Evolutionary conservation across 352 stramenopile species (phyloP).

Genomic region (Elongisporangium undulatum): DNA sequence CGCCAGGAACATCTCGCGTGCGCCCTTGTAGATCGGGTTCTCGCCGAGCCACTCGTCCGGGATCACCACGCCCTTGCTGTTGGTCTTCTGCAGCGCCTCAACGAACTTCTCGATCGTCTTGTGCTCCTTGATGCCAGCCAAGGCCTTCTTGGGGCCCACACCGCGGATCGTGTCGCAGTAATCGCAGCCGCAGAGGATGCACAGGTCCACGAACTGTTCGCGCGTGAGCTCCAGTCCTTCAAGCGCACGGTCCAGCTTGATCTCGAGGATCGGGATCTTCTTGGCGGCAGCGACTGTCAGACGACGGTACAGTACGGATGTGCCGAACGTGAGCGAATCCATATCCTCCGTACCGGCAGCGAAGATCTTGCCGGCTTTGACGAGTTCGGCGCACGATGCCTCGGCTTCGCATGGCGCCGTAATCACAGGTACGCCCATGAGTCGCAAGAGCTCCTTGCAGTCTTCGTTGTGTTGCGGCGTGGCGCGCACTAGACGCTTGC

Average conservation of each 20-base stretch:
- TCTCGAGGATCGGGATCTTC: constrained; percentile 90
- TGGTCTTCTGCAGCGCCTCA: constrained; percentile 84
- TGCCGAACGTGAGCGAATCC: constrained; percentile 98
- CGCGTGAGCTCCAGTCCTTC: constrained; percentile 92
- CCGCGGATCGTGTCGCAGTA: constrained; percentile 98
- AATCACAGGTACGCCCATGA: constrained; percentile 97
- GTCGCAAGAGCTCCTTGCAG: constrained; percentile 88
- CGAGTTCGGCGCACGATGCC: constrained; percentile 95
- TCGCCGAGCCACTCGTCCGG: constrained; percentile 84
- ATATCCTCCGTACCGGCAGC: constrained; percentile 98
- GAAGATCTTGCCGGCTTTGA: constrained; percentile 91
- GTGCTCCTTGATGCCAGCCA: constrained; percentile 96
- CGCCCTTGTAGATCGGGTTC: constrained; percentile 90
- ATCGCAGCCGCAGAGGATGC: constrained; percentile 98
- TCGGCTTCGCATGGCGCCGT: constrained; percentile 97
- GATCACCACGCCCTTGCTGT: constrained; percentile 78
- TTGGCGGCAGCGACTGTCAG: constrained; percentile 86
- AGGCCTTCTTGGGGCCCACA: constrained; percentile 97
- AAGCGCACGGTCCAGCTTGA: constrained; percentile 89
- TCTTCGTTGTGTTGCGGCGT: constrained; percentile 92
- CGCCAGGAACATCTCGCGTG: constrained; percentile 91
- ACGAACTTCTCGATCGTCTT: constrained; percentile 95
- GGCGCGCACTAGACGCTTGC: constrained; percentile 89
- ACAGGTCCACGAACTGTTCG: constrained; percentile 98
- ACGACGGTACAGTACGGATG: constrained; percentile 93